A percentile compares a stretch with the other conserved stretches of the same genome.
Evolutionary conservation across 257 asterid species (phyloP).

Genomic region (Prunella vulgaris): DNA sequence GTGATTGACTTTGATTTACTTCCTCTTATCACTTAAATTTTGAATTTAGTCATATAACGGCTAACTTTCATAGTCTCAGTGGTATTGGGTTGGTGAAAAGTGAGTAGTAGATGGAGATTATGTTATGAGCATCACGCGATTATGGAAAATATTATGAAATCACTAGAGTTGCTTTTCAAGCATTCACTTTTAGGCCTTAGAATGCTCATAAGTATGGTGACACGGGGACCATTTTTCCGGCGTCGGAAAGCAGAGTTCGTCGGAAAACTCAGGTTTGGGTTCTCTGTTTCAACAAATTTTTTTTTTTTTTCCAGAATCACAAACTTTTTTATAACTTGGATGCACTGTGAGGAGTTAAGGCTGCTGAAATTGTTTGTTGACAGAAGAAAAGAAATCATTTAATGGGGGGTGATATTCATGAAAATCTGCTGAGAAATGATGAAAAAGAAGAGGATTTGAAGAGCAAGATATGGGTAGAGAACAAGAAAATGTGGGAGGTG

Average conservation of each 20-base stretch:
- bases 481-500: slow-evolving; percentile 58
- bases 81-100: background rate
- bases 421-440: slow-evolving; percentile 16
- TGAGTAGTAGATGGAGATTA: background rate
- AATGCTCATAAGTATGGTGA: background rate
- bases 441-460: slow-evolving; percentile 13
- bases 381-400: background rate
- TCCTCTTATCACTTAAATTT: no score
- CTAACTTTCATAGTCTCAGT: no score
- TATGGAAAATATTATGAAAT: background rate
- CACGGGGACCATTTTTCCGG: background rate
- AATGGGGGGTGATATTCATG: slow-evolving; percentile 30
- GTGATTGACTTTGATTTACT: no score
- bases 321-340: background rate
- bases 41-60: no score
- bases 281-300: background rate
- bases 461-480: slow-evolving; percentile 38
- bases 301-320: background rate
- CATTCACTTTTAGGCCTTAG: background rate
- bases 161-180: background rate
- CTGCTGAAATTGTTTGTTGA: background rate
- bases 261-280: background rate
- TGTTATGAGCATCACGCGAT: background rate
- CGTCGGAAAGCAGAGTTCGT: background rate
- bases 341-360: background rate